phyloP scores from a whole-genome alignment of 495 filamentous ascomycete species.

The Neurospora sp. region DNA sequence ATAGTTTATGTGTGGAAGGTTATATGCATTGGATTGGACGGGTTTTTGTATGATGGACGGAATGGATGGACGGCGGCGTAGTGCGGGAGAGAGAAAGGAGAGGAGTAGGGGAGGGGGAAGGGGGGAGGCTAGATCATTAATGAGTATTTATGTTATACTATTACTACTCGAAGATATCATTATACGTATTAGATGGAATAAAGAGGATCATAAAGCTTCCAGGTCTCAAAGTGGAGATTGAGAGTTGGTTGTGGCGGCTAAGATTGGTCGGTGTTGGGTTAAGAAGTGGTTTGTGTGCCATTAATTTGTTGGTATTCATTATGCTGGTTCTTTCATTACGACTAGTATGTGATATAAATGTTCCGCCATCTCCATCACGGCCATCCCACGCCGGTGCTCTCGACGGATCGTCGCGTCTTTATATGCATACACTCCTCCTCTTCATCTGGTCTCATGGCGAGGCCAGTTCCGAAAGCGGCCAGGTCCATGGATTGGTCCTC shows the following conservation, averaged over 20 bases:
- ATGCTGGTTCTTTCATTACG: not conserved
- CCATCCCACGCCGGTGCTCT: not conserved
- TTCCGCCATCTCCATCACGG: not conserved
- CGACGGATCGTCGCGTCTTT: not conserved
- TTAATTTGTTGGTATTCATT: not conserved
- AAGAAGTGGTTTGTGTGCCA: not conserved
- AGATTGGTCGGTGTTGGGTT: too few species aligned
- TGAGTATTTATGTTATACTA: not conserved
- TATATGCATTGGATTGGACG: not conserved
- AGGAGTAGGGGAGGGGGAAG: not conserved
- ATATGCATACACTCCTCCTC: not conserved
- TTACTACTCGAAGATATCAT: not conserved
- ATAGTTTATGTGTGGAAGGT: not conserved
- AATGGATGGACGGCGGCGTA: too few species aligned
- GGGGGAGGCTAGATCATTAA: not conserved
- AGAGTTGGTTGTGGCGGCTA: not conserved
- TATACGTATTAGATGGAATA: not conserved
- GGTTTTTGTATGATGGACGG: not conserved
- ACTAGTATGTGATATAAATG: not conserved
- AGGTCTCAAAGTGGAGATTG: too few species aligned
- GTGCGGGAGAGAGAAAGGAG: too few species aligned
- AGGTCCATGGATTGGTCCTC: not conserved
- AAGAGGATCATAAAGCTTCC: not conserved
- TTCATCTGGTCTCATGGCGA: not conserved
- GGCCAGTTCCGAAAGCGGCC: not conserved